These are phyloP conservation scores for Teratosphaeria destructans DNA, from an alignment of 2,329 filamentous ascomycete genomes.

Conservation along the genomic window DNA sequence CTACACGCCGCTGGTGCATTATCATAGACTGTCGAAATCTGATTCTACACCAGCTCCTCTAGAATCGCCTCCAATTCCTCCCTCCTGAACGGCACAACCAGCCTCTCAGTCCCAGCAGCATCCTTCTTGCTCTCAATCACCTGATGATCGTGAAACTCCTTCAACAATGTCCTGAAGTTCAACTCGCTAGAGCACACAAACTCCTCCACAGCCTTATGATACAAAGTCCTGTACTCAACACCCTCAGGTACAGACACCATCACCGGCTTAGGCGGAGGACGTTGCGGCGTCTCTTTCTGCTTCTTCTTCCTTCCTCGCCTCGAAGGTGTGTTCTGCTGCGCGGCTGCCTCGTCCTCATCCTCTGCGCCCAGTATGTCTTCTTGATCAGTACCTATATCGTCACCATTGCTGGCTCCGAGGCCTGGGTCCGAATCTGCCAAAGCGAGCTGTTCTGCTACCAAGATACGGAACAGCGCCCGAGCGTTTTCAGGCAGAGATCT, in stretches of 20 bases:
- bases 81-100: constrained; percentile 74
- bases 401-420: constrained; percentile 31
- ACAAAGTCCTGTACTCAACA: constrained; percentile 82
- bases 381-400: constrained; percentile 12
- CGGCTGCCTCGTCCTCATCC: constrained; percentile 23
- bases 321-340: constrained; percentile 18
- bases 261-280: constrained; percentile 1
- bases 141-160: constrained; percentile 97
- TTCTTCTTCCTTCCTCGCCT: constrained; percentile 14
- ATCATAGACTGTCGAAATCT: not conserved
- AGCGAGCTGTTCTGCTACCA: constrained; percentile 75
- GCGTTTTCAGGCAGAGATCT: constrained; percentile 88
- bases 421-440: constrained; percentile 42
- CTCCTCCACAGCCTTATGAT: constrained; percentile 91
- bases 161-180: constrained; percentile 84
- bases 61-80: constrained; percentile 84
- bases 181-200: constrained; percentile 97
- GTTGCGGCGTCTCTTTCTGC: constrained; percentile 6
- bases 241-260: constrained; percentile 35
- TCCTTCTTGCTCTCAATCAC: constrained; percentile 91
- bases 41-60: constrained; percentile 53
- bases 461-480: constrained; percentile 70
- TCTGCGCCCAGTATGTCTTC: constrained; percentile 17
- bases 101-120: constrained; percentile 68
- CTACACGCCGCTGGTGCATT: no score